Evolutionary conservation across 176 grass and related monocot genomes (phyloP).

Genomic region (Thalia dealbata): DNA sequence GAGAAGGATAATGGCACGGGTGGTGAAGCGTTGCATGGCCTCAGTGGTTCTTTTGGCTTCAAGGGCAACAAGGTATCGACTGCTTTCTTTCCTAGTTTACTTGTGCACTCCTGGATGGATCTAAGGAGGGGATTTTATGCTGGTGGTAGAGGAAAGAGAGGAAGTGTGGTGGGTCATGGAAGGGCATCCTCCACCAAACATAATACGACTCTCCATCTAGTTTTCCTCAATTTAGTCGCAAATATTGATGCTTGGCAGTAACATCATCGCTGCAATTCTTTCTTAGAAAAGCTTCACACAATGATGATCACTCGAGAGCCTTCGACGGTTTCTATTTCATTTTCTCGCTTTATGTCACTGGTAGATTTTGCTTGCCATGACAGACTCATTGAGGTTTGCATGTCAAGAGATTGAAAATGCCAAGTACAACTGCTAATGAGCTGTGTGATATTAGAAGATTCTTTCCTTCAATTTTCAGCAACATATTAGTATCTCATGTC

Average conservation of each 20-base stretch:
- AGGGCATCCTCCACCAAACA: background rate
- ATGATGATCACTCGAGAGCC: background rate
- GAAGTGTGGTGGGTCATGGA: background rate
- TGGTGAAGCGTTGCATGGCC: constrained; percentile 13
- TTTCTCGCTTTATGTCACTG: background rate
- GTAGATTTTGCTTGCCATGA: background rate
- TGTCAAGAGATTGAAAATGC: background rate
- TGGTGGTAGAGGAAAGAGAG: background rate
- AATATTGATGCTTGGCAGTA: background rate
- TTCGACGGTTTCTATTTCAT: background rate
- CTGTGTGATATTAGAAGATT: background rate
- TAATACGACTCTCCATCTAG: constrained; percentile 8
- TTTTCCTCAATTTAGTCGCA: constrained; percentile 1
- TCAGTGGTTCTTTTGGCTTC: constrained; percentile 11
- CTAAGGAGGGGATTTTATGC: constrained; percentile 1
- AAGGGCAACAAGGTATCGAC: background rate
- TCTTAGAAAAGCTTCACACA: background rate
- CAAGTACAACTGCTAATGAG: background rate
- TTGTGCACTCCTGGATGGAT: constrained; percentile 8
- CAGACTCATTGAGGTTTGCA: background rate
- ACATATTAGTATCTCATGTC: background rate
- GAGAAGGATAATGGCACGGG: constrained; percentile 11
- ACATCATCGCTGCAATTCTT: constrained; percentile 1
- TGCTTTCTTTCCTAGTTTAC: background rate
- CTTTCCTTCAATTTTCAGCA: background rate